Evolutionary conservation across 306 rosid species (phyloP).

Genomic region (Datisca glomerata): DNA sequence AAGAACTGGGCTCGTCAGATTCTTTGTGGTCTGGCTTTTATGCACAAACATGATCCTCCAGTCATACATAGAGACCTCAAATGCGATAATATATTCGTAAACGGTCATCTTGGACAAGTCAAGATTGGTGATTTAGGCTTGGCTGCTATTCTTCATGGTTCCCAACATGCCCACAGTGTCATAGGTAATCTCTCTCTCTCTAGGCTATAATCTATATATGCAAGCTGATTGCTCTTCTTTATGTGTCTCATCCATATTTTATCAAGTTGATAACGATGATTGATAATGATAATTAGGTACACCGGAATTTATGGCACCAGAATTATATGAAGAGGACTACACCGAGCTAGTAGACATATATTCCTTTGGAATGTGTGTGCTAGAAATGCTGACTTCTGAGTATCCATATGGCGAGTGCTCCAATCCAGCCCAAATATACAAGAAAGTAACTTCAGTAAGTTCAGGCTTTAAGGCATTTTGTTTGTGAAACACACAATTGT

Average conservation of each 20-base stretch:
- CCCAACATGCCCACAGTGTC: slow-evolving; percentile 77
- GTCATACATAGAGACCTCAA: slow-evolving; percentile 86
- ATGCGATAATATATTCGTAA: slow-evolving; percentile 79
- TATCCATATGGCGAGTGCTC: slow-evolving; percentile 78
- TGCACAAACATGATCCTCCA: slow-evolving; percentile 65
- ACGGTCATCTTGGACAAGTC: slow-evolving; percentile 78
- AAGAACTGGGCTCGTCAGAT: slow-evolving; percentile 80
- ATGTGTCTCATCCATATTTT: too few relatives aligned
- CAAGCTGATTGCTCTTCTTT: too few relatives aligned
- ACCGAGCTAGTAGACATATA: slow-evolving; percentile 74
- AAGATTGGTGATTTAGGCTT: slow-evolving; percentile 90
- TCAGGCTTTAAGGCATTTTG: too few relatives aligned
- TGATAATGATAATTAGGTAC: slow-evolving; percentile 59
- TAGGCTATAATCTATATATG: too few relatives aligned
- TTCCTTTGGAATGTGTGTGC: slow-evolving; percentile 86
- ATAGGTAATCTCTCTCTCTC: slow-evolving; percentile 31
- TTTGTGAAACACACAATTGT: too few relatives aligned
- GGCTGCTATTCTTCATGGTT: slow-evolving; percentile 62
- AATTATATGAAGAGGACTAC: slow-evolving; percentile 77
- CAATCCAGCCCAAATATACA: slow-evolving; percentile 95
- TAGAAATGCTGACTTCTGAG: slow-evolving; percentile 81
- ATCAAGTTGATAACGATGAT: too few relatives aligned
- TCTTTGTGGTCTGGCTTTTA: slow-evolving; percentile 51
- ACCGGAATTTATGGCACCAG: slow-evolving; percentile 99
- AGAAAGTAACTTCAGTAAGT: slow-evolving; percentile 69